Conservation (phyloP, 345 rosid genomes). For the Crucihimalaya himalaica region DNA sequence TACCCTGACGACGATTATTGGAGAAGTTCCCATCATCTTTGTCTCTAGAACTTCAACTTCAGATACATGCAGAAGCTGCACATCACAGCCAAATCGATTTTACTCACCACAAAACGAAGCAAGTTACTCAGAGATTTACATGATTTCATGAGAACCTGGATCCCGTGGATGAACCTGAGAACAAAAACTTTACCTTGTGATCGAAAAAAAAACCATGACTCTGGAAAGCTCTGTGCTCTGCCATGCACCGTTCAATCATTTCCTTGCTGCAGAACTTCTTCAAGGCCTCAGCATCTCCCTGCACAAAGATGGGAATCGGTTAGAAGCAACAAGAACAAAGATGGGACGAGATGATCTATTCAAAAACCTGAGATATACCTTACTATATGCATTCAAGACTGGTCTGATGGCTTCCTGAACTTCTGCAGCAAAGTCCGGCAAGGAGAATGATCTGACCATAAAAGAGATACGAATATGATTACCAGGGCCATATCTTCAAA, state of each 20-base stretch:
- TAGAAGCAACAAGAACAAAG: conserved; percentile 7
- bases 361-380: conserved; percentile 47
- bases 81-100: neutral
- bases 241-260: conserved; percentile 72
- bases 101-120: conserved; percentile 12
- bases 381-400: conserved; percentile 76
- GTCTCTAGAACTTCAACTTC: conserved; percentile 85
- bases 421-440: conserved; percentile 83
- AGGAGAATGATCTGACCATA: conserved; percentile 73
- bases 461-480: conserved; percentile 17
- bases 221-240: conserved; percentile 67
- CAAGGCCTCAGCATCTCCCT: conserved; percentile 77
- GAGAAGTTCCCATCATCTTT: conserved; percentile 92
- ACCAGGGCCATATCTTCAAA: conserved; percentile 5
- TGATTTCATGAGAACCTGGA: neutral
- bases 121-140: neutral
- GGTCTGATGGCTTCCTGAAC: conserved; percentile 88
- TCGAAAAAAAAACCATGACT: conserved; percentile 76
- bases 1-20: conserved; percentile 76
- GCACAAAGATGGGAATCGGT: conserved; percentile 19
- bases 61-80: conserved; percentile 86
- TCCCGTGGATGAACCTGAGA: neutral
- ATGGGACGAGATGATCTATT: neutral
- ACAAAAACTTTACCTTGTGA: conserved; percentile 60
- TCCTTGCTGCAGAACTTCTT: conserved; percentile 84